Conservation (phyloP, 495 filamentous ascomycete species). For the Cudoniella acicularis region DNA sequence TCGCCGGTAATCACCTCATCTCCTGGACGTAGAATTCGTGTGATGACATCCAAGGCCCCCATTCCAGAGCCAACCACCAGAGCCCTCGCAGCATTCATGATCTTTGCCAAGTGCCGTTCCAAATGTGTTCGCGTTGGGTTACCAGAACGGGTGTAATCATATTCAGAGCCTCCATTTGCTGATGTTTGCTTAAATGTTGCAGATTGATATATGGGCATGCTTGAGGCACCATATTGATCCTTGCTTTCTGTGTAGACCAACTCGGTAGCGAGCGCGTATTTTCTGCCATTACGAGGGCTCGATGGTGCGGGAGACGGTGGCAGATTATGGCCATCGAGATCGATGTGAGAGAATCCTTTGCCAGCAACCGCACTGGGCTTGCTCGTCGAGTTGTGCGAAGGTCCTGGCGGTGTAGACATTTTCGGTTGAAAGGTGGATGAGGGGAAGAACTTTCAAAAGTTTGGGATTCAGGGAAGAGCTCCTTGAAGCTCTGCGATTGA, state of each 20-base stretch:
- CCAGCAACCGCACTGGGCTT: slow-evolving; percentile 38
- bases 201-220: slow-evolving; percentile 95
- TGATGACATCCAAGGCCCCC: slow-evolving; percentile 96
- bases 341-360: slow-evolving; percentile 70
- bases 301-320: slow-evolving; percentile 95
- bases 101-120: slow-evolving; percentile 95
- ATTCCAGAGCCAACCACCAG: slow-evolving; percentile 94
- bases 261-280: slow-evolving; percentile 91
- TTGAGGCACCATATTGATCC: slow-evolving; percentile 94
- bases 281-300: slow-evolving; percentile 73
- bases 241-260: slow-evolving; percentile 91
- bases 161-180: slow-evolving; percentile 67
- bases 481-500: not conserved
- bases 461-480: not conserved
- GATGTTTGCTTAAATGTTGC: slow-evolving; percentile 97
- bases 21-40: slow-evolving; percentile 85
- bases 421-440: slow-evolving; percentile 16
- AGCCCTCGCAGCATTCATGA: slow-evolving; percentile 90
- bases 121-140: slow-evolving; percentile 96
- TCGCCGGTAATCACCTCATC: slow-evolving; percentile 97
- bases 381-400: slow-evolving; percentile 21
- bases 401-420: slow-evolving; percentile 38
- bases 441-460: too few species aligned
- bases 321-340: slow-evolving; percentile 84
- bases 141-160: slow-evolving; percentile 96